phyloP scores from a whole-genome alignment of 2,329 filamentous ascomycete species.

The Neoscytalidium dimidiatum region DNA sequence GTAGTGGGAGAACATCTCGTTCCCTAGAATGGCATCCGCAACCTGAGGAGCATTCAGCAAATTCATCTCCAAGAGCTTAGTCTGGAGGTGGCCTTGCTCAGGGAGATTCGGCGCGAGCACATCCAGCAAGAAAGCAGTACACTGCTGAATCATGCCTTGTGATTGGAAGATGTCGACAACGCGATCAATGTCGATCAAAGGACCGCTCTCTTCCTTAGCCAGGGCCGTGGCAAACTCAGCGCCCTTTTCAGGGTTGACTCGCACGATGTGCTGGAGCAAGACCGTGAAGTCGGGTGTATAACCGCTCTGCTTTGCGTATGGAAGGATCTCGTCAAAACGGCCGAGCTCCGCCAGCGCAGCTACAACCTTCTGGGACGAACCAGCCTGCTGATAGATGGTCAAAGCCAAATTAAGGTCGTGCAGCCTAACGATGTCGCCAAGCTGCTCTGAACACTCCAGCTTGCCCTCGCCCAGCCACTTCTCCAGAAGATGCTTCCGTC shows the following conservation, averaged over 20 bases:
- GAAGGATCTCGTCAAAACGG: conserved; percentile 94
- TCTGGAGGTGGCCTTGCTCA: conserved; percentile 91
- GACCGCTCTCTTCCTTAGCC: conserved; percentile 83
- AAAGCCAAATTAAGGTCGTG: conserved; percentile 89
- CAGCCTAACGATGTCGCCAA: conserved; percentile 88
- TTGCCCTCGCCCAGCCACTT: conserved; percentile 98
- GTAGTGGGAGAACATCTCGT: conserved; percentile 98
- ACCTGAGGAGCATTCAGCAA: conserved; percentile 94
- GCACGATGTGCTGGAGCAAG: conserved; percentile 88
- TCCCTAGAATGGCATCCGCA: conserved; percentile 94
- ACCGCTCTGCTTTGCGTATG: conserved; percentile 80
- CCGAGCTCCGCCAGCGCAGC: conserved; percentile 93
- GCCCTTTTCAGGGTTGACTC: conserved; percentile 89
- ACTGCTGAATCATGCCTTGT: conserved; percentile 96
- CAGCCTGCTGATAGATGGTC: conserved; percentile 86
- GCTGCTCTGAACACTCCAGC: conserved; percentile 91
- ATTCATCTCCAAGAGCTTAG: conserved; percentile 96
- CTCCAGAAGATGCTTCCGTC: conserved; percentile 91
- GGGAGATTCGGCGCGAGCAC: conserved; percentile 92
- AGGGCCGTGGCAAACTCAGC: conserved; percentile 92
- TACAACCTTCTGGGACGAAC: conserved; percentile 90
- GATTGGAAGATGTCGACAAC: conserved; percentile 98
- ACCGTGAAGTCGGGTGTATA: conserved; percentile 96
- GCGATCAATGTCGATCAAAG: conserved; percentile 87
- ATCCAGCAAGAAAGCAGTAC: conserved; percentile 96